Conservation (phyloP, 768 basidiomycete genomes). For the Russula dissimulans region DNA sequence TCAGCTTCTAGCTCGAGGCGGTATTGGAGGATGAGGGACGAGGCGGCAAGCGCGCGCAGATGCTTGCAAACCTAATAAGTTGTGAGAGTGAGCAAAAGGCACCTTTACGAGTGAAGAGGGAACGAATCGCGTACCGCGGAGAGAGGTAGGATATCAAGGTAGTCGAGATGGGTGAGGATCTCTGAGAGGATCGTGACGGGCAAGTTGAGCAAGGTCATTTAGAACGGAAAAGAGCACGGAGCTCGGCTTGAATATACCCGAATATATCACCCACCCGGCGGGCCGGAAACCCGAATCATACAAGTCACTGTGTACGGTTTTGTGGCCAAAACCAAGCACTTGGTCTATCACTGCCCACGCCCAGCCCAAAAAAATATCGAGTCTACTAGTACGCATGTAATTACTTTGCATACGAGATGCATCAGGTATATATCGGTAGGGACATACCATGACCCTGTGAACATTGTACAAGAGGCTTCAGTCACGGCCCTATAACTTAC, state of each 20-base stretch:
- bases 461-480: too few relatives aligned
- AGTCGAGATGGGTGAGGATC: not conserved
- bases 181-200: conserved; percentile 12
- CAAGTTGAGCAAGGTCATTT: conserved; percentile 4
- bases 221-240: not conserved
- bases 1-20: conserved; percentile 27
- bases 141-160: not conserved
- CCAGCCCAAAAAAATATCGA: too few relatives aligned
- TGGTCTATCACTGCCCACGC: too few relatives aligned
- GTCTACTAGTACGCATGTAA: too few relatives aligned
- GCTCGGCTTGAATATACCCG: not conserved
- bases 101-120: too few relatives aligned
- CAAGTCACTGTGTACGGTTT: too few relatives aligned
- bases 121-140: not conserved
- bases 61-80: conserved; percentile 23
- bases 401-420: too few relatives aligned
- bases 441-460: too few relatives aligned
- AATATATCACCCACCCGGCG: not conserved
- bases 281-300: not conserved
- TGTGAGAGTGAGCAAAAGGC: not conserved
- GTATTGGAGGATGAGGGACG: conserved; percentile 26
- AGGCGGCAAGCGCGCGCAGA: conserved; percentile 18
- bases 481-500: too few relatives aligned
- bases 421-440: too few relatives aligned
- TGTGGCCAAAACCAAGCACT: too few relatives aligned